A percentile compares a stretch with the other conserved stretches of the same genome.
Evolutionary conservation across 805 yeast genomes (phyloP).

Genomic region (Cyberlindnera saturnus): DNA sequence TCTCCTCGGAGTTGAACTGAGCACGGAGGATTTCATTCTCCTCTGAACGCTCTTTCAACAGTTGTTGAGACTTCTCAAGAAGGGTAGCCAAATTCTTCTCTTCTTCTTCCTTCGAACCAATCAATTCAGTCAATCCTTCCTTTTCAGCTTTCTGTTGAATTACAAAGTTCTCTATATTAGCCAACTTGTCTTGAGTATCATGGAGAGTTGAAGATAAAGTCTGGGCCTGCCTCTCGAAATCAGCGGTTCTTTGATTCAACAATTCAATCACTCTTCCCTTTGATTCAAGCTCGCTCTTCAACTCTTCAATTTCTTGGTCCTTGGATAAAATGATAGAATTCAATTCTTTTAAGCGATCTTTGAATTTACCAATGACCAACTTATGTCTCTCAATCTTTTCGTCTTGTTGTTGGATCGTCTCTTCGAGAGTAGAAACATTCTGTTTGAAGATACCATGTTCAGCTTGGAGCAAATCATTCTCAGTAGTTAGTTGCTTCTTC

Average conservation of each 20-base stretch:
- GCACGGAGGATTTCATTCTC: slow-evolving; percentile 1
- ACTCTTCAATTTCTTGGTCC: slow-evolving; percentile 4
- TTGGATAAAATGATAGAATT: slow-evolving; percentile 6
- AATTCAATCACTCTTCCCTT: slow-evolving; percentile 13
- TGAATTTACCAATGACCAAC: slow-evolving; percentile 16
- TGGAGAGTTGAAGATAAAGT: slow-evolving; percentile 3
- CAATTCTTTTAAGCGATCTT: slow-evolving; percentile 14
- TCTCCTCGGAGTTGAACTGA: slow-evolving; percentile 2
- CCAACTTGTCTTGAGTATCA: slow-evolving; percentile 6
- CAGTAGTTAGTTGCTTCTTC: slow-evolving; percentile 14
- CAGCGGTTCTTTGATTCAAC: slow-evolving; percentile 10
- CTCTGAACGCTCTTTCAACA: slow-evolving; percentile 1
- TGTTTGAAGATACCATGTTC: slow-evolving; percentile 16
- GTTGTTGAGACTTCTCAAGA: slow-evolving; percentile 2
- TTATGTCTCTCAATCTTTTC: slow-evolving; percentile 12
- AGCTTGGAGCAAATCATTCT: slow-evolving; percentile 15
- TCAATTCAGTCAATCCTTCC: background rate
- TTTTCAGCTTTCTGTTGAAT: background rate
- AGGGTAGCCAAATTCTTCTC: background rate
- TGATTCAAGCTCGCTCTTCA: slow-evolving; percentile 10
- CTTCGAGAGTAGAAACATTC: slow-evolving; percentile 14
- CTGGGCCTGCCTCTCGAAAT: slow-evolving; percentile 17
- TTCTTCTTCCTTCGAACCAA: background rate
- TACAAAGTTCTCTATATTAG: background rate
- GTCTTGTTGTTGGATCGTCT: slow-evolving; percentile 7